phyloP scores from a whole-genome alignment of 2,329 filamentous ascomycete species.

The Sporothrix globosa region DNA sequence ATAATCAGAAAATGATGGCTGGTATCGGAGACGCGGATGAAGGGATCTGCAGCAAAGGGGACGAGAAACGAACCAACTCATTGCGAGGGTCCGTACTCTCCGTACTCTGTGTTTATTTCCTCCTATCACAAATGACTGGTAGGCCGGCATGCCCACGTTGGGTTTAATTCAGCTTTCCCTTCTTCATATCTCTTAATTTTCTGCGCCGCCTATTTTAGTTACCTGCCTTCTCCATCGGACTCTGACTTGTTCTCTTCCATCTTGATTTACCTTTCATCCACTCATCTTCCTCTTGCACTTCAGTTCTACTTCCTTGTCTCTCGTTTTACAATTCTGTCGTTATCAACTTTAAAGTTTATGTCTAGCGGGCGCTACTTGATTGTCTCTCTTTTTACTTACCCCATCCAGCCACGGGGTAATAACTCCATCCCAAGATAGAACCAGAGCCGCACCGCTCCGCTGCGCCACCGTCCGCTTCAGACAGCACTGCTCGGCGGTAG shows the following conservation, averaged over 20 bases:
- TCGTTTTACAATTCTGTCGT: not conserved
- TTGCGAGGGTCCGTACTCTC: not conserved
- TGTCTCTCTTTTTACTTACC: not conserved
- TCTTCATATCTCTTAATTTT: not conserved
- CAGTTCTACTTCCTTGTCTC: not conserved
- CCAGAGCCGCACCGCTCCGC: slow-evolving; percentile 4
- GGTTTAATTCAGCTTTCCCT: not conserved
- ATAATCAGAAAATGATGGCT: not conserved
- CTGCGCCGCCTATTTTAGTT: not conserved
- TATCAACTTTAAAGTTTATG: not conserved
- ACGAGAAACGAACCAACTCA: not conserved
- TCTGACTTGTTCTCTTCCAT: not conserved
- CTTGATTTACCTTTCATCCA: not conserved
- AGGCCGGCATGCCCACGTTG: not conserved
- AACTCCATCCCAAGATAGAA: slow-evolving; percentile 15
- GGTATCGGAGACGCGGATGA: not conserved
- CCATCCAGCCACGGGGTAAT: not conserved
- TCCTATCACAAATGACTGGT: slow-evolving; percentile 2
- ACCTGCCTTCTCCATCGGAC: not conserved
- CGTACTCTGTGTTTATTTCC: not conserved
- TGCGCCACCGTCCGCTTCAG: slow-evolving; percentile 12
- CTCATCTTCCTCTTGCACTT: not conserved
- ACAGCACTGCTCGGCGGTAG: not conserved
- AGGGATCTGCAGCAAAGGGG: not conserved
- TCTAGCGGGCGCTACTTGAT: not conserved